Percentiles rank a stretch among this genome's conserved stretches.
Evolutionary conservation across 768 basidiomycete species (phyloP).

Genomic region (Lentinula raphanica): DNA sequence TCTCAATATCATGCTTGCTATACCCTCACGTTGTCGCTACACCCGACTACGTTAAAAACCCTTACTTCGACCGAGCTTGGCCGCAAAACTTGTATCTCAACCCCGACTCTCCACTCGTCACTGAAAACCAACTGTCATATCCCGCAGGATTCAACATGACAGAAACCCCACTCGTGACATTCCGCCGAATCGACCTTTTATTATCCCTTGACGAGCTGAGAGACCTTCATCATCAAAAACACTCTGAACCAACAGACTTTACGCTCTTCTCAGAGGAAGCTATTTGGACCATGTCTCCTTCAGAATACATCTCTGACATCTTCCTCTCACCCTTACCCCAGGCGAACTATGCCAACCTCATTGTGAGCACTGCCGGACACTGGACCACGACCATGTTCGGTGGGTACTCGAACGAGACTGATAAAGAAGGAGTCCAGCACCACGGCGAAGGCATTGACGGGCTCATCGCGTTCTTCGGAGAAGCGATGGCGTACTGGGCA

Average conservation of each 20-base stretch:
- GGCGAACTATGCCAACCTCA: constrained; percentile 53
- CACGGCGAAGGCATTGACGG: constrained; percentile 40
- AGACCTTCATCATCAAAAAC: constrained; percentile 34
- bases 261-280: constrained; percentile 52
- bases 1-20: constrained; percentile 61
- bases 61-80: constrained; percentile 59
- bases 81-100: constrained; percentile 60
- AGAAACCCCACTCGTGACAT: constrained; percentile 57
- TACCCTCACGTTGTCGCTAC: constrained; percentile 65
- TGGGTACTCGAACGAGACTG: constrained; percentile 30
- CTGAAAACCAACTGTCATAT: constrained; percentile 34
- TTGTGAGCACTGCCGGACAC: constrained; percentile 63
- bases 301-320: constrained; percentile 42
- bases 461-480: constrained; percentile 52
- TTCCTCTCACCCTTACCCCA: constrained; percentile 44
- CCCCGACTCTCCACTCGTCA: constrained; percentile 45
- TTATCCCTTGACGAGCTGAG: constrained; percentile 43
- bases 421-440: constrained; percentile 11
- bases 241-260: constrained; percentile 24
- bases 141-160: constrained; percentile 51
- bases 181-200: constrained; percentile 61
- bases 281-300: constrained; percentile 48
- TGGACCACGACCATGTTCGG: constrained; percentile 59
- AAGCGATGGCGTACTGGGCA: constrained; percentile 56
- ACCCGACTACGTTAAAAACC: constrained; percentile 51